Base-by-base conservation (phyloP, 805 yeast species). In the Zygotorulaspora sp. region DNA sequence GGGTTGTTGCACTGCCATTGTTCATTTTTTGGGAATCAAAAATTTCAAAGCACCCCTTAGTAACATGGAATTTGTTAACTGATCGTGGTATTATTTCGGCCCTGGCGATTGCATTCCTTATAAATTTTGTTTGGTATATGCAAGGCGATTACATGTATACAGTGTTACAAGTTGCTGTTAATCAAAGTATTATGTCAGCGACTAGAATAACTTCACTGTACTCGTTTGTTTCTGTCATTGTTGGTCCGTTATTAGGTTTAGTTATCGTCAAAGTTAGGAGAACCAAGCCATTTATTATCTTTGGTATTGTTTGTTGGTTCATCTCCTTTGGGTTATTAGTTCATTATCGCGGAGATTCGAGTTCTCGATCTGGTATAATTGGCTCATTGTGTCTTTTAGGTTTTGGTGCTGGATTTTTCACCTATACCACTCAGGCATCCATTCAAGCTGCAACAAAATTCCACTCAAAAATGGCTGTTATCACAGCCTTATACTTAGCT, bases 341-440 rank as follows among this genome's bases (percentile, higher is more conserved):
- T 44, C 70, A 68, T 41, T 82, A 54, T 63, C 69, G 88, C 55
- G 77, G 79, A 32, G 66, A 60, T 41, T 59, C 63, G 22, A 52
- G 60, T 28, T 68, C 77, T 16, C 62, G 66, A 32, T 49, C 67
- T 30, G 88, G 87, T 47, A 67, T 81, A 39, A 75, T 83, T 55
- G 88, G 81, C 11, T 74, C 80, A 5, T 67, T 76, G 47, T 73
- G 80, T 53, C 53, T 82, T 13, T 59, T 79, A 47, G 89, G 89
- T 48, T 71, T 83, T 41, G 88, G 86, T 50, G 84, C 84, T 30
- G 85, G 85, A 12, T 74, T 81, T 58, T 78, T 80, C 66, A 77
- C 83, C 11, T 79, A 78, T 50, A 70, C 82, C 4, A 68, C 78
- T 8, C 83, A 77, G 53, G 77, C 76, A 5, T 71, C 82, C 29